These are phyloP conservation scores for Eimeria praecox DNA, from an alignment of 169 alveolate genomes.

Conservation along the genomic window DNA sequence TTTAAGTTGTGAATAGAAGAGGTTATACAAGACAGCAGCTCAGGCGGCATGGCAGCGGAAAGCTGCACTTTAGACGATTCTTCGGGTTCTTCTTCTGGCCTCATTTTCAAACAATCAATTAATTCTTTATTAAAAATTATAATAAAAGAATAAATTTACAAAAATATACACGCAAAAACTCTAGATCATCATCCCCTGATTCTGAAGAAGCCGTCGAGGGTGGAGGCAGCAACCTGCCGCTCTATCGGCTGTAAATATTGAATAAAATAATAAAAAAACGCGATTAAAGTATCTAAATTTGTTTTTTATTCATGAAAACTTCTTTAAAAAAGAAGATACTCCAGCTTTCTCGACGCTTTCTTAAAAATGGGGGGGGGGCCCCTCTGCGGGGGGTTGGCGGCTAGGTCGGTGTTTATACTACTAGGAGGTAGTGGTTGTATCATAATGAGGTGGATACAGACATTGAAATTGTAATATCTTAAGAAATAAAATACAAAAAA, in stretches of 20 bases:
- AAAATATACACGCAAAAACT: background rate
- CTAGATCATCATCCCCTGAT: background rate
- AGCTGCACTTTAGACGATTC: background rate
- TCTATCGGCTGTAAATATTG: too few relatives aligned
- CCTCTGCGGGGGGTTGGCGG: background rate
- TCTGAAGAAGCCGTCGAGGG: background rate
- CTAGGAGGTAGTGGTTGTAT: too few relatives aligned
- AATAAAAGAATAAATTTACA: background rate
- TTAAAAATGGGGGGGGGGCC: background rate
- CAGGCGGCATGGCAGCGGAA: background rate
- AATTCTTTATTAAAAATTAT: background rate
- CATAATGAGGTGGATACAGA: too few relatives aligned
- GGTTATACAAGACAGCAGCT: background rate
- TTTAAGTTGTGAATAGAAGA: background rate
- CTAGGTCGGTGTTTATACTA: background rate
- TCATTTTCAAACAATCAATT: background rate
- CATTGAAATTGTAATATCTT: too few relatives aligned
- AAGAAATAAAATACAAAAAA: too few relatives aligned
- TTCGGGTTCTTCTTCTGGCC: background rate
- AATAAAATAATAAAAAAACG: too few relatives aligned
- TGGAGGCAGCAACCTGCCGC: background rate
- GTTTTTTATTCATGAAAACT: too few relatives aligned
- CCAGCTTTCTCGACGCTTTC: too few relatives aligned
- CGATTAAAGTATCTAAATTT: too few relatives aligned
- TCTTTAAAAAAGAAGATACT: too few relatives aligned